Percentiles rank a stretch among this genome's conserved stretches.
These are phyloP conservation scores for Cyclostephanos tholiformis DNA, from an alignment of 108 stramenopile genomes.

Conservation along the genomic window DNA sequence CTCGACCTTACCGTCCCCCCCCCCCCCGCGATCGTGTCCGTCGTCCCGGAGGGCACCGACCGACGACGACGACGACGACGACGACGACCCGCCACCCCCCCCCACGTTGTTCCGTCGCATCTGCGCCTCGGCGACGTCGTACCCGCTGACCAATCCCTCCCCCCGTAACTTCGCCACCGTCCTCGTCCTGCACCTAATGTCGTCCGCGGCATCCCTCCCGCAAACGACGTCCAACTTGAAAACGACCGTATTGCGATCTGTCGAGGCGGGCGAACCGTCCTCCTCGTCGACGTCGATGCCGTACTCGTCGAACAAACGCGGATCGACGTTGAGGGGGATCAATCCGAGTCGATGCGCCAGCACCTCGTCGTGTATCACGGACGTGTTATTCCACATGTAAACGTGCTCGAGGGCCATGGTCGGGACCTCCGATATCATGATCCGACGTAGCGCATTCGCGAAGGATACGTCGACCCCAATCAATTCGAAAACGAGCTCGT, in stretches of 20 bases:
- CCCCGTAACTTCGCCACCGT: constrained; percentile 37
- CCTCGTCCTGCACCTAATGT: constrained; percentile 30
- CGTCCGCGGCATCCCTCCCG: constrained; percentile 40
- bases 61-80: background rate
- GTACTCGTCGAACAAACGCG: constrained; percentile 71
- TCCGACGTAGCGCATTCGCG: constrained; percentile 95
- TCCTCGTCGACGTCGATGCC: constrained; percentile 71
- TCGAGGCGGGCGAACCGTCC: constrained; percentile 44
- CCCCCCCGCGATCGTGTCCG: constrained; percentile 18
- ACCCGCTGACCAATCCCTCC: constrained; percentile 34
- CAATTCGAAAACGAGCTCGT: constrained; percentile 88
- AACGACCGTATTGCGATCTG: constrained; percentile 90
- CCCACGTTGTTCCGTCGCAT: constrained; percentile 9
- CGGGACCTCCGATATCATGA: constrained; percentile 91
- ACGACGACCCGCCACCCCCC: constrained; percentile 1
- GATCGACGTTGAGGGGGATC: constrained; percentile 86
- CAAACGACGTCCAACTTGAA: constrained; percentile 85
- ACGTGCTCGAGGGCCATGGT: constrained; percentile 95
- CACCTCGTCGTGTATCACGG: constrained; percentile 94
- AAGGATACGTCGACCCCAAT: constrained; percentile 91
- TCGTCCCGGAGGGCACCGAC: background rate
- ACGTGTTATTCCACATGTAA: constrained; percentile 92
- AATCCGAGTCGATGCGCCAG: constrained; percentile 94
- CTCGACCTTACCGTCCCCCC: constrained; percentile 25
- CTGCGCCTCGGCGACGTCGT: constrained; percentile 32